A percentile compares a stretch with the other conserved stretches of the same genome.
These are phyloP conservation scores for Pyrenophora teres DNA, from an alignment of 2,329 filamentous ascomycete genomes.

Conservation along the genomic window DNA sequence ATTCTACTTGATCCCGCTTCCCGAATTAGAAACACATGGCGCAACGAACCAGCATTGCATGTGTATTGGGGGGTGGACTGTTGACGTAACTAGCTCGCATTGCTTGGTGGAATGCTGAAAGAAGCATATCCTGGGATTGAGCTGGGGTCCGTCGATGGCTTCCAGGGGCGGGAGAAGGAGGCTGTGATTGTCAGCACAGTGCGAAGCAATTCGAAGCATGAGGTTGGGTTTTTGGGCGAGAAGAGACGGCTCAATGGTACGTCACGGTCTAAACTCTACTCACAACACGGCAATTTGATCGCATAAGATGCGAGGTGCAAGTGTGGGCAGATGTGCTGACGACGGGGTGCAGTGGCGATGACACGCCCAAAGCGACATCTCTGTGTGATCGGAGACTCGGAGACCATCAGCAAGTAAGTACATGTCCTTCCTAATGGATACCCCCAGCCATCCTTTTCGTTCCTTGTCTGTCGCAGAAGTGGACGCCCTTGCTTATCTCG, in stretches of 20 bases:
- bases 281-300: neutral
- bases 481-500: neutral
- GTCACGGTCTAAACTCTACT: slow-evolving; percentile 32
- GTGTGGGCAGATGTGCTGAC: slow-evolving; percentile 15
- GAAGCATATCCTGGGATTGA: slow-evolving; percentile 83
- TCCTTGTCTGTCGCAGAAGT: slow-evolving; percentile 4
- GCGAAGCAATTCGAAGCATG: slow-evolving; percentile 80
- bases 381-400: slow-evolving; percentile 89
- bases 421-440: slow-evolving; percentile 5
- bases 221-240: slow-evolving; percentile 92
- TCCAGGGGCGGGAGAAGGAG: slow-evolving; percentile 97
- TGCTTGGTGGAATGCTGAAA: slow-evolving; percentile 77
- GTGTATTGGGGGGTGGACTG: neutral
- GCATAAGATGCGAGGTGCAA: neutral
- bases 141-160: slow-evolving; percentile 95
- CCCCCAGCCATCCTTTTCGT: neutral
- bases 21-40: slow-evolving; percentile 7
- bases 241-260: slow-evolving; percentile 89
- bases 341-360: slow-evolving; percentile 77
- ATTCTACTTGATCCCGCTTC: slow-evolving; percentile 11
- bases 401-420: slow-evolving; percentile 83
- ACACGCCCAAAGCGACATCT: slow-evolving; percentile 90
- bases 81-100: slow-evolving; percentile 63
- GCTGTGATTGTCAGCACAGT: slow-evolving; percentile 93
- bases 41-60: slow-evolving; percentile 4